Evolutionary conservation across 345 rosid species (phyloP).

Genomic region (Excoecaria agallocha): DNA sequence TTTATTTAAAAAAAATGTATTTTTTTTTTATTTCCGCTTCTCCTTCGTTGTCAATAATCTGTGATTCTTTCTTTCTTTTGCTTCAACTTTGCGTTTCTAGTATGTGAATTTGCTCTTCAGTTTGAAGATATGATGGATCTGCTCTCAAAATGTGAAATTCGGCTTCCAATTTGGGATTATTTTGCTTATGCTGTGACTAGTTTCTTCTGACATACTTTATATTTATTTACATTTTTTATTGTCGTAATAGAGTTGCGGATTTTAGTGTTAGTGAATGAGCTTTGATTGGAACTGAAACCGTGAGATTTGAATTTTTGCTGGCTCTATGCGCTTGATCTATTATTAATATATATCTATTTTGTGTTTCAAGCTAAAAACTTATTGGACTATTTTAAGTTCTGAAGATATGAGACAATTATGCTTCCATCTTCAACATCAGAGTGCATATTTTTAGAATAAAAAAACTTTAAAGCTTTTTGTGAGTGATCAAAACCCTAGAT

Average conservation of each 20-base stretch:
- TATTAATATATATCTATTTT: background rate
- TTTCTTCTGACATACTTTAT: too few relatives aligned
- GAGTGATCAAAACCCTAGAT: background rate
- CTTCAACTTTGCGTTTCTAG: too few relatives aligned
- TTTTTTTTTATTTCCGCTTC: too few relatives aligned
- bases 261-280: background rate
- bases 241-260: background rate
- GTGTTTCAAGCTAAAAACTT: background rate
- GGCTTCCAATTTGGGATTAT: too few relatives aligned
- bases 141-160: too few relatives aligned
- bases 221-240: too few relatives aligned
- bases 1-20: too few relatives aligned
- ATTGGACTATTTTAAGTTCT: background rate
- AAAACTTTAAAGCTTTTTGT: background rate
- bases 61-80: too few relatives aligned
- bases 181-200: too few relatives aligned
- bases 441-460: background rate
- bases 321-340: conserved; percentile 8
- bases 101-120: too few relatives aligned
- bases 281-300: background rate
- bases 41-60: too few relatives aligned
- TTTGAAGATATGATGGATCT: too few relatives aligned
- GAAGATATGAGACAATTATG: background rate
- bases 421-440: background rate
- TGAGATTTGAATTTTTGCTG: background rate